Base-by-base conservation (phyloP, 805 yeast genomes). In the Candida suzukii region DNA sequence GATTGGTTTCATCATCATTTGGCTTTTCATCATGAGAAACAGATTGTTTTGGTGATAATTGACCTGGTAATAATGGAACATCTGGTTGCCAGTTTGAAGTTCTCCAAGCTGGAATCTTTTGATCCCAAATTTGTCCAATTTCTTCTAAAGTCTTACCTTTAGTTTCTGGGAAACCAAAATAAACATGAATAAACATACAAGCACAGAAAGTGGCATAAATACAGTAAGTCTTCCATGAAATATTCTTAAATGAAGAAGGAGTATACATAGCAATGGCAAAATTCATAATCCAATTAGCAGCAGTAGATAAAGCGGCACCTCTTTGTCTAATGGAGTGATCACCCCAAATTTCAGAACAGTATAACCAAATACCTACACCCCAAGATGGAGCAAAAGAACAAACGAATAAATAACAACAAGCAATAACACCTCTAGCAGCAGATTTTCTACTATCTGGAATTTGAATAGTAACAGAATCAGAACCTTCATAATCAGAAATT, bases 231-330 rank as follows among this genome's bases (percentile, higher is more conserved):
- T 67, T 70, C 79, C 80, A 76, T 36, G 69, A 60, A 44, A 76
- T 73, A 58, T 70, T 72, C 44, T 60, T 55, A 64, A 76, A 73
- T 1, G 75, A 66, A 12, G 45, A 29, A 31, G 86, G 86, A 16
- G 76, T 69, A 54, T 68, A 71, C 75, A 72, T 70, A 44, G 80
- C 83, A 54, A 79, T 75, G 7, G 69, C 74, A 52, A 78, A 79
- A 61, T 80, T 81, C 56, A 73, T 76, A 29, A 76, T 53, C 88
- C 88, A 81, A 60, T 81, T 82, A 31, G 83, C 70, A 14, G 85
- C 80, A 4, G 80, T 76, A 8, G 80, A 68, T 39, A 80, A 53
- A 5, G 83, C 71, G 36, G 77, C 69, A 22, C 81, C 81, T 22
- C 27, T 34, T 34, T 21, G 27, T 34, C 37, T 34, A 11, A 34